A percentile compares a stretch with the other conserved stretches of the same genome.
Evolutionary conservation across 1,284 basidiomycete genomes (phyloP).

Genomic region (Leccinum insigne): DNA sequence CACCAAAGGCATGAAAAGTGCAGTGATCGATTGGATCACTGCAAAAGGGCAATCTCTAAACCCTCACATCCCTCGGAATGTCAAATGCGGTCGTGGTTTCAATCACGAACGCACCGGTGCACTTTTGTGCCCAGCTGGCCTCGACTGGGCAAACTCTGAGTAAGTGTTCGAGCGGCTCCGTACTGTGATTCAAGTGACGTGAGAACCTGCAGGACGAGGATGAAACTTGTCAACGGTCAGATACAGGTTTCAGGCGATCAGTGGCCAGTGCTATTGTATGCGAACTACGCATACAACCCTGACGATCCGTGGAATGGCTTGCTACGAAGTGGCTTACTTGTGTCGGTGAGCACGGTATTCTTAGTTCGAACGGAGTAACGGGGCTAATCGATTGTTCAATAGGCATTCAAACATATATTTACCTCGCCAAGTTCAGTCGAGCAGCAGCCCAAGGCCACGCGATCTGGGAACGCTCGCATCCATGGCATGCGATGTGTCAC

Average conservation of each 20-base stretch:
- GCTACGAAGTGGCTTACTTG: not conserved
- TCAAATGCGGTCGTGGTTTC: too few species aligned
- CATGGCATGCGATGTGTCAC: conserved; percentile 5
- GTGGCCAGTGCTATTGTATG: not conserved
- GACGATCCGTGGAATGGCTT: conserved; percentile 2
- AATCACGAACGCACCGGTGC: too few species aligned
- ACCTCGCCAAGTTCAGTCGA: not conserved
- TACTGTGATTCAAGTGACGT: not conserved
- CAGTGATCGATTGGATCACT: too few species aligned
- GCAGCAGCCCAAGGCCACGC: conserved; percentile 5
- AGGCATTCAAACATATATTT: conserved; percentile 7
- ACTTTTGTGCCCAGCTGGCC: too few species aligned
- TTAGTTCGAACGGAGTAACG: not conserved
- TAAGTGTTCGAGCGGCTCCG: not conserved
- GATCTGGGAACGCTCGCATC: not conserved
- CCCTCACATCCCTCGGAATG: too few species aligned
- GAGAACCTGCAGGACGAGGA: not conserved
- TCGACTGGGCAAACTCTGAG: too few species aligned
- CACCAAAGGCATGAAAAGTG: too few species aligned
- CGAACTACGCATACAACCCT: not conserved
- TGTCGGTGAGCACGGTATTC: not conserved
- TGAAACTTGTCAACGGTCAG: not conserved
- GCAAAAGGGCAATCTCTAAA: too few species aligned
- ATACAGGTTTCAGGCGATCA: not conserved
- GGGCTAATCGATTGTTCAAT: not conserved